Conservation (phyloP, 805 yeast species). For the Wickerhamomyces chambardii region DNA sequence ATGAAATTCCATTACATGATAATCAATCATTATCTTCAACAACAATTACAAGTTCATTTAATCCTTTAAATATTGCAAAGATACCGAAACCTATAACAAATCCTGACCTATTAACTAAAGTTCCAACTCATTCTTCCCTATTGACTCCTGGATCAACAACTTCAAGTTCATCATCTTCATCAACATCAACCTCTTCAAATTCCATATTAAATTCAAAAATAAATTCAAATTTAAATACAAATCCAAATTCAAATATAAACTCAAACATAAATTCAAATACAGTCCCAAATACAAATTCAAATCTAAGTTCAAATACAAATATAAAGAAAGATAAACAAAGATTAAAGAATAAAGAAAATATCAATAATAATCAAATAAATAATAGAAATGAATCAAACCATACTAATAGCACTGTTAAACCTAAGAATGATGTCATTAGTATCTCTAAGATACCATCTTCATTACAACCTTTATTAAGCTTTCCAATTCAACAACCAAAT, state of each 20-base stretch:
- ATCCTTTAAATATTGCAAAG: background rate
- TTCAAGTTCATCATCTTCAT: no score
- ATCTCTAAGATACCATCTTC: conserved; percentile 6
- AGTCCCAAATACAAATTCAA: no score
- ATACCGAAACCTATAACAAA: background rate
- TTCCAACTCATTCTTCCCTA: no score
- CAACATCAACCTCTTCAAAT: background rate
- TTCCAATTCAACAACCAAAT: conserved; percentile 6
- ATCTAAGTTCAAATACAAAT: background rate
- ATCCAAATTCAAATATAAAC: background rate
- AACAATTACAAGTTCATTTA: no score
- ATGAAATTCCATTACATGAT: no score
- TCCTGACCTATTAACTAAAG: no score
- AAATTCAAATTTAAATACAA: background rate
- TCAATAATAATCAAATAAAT: background rate
- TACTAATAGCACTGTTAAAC: background rate
- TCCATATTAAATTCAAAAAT: background rate
- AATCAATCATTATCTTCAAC: no score
- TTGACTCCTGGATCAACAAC: no score
- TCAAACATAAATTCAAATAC: no score
- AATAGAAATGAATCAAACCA: background rate
- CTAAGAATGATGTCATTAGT: background rate
- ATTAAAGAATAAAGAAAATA: no score
- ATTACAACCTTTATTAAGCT: conserved; percentile 10
- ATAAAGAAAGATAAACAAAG: no score